Evolutionary conservation across 2,329 filamentous ascomycete species (phyloP), one percentile per base, ranked within the genome.

Genomic region (Leptographium flavum): DNA sequence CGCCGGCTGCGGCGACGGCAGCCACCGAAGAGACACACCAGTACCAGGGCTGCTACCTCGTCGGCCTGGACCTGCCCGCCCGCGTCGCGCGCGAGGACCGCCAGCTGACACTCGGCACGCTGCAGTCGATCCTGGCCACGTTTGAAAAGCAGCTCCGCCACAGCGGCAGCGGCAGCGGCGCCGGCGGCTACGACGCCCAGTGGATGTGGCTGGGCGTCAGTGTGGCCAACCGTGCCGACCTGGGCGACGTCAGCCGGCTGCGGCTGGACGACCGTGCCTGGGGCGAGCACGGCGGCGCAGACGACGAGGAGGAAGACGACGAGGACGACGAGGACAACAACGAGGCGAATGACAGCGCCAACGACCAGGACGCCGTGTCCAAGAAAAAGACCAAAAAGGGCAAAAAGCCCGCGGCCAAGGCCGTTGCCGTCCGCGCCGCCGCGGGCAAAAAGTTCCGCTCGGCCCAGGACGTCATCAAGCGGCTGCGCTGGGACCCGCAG

Each of bases 21-120:
- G 25, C 48, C 4, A 49, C 51, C 6, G 50, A 52, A 4, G 54
- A 62, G 1, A 56, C 19, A 15, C 56, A 2, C 56, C 54, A 80
- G 48, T 78, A 76, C 50, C 67, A 76, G 32, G 74, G 74, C 3
- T 75, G 66, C 49, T 82, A 81, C 54, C 65, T 83, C 3, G 65
- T 82, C 19, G 79, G 79, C 0, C 61, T 83, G 13, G 63, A 67
- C 27, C 46, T 50, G 4, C 50, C 53, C 6, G 45, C 53, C 14
- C 45, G 49, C 3, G 57, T 57, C 47, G 52, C 55, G 3, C 64
- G 59, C 43, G 63, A 71, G 5, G 66, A 71, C 17, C 58, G 64
- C 11, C 63, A 63, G 42, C 49, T 60, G 4, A 61, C 66, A 2
- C 60, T 69, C 3, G 63, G 61, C 23, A 60, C 63, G 2, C 59